A percentile compares a stretch with the other conserved stretches of the same genome.
Conservation (phyloP, 768 basidiomycete genomes). For the Mycena galopus region DNA sequence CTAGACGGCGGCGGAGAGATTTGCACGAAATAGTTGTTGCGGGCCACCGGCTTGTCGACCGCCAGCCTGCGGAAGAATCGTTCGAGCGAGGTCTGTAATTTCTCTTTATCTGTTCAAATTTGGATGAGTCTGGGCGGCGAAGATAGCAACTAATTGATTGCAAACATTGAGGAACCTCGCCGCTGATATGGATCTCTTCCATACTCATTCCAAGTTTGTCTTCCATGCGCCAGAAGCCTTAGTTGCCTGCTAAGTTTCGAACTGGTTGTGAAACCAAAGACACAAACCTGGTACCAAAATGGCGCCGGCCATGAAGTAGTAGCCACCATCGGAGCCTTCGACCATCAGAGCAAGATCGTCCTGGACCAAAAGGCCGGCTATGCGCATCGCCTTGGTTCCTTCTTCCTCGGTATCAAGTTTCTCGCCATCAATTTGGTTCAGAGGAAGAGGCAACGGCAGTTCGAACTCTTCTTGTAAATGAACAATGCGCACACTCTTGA, state of each 20-base stretch:
- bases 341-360: constrained; percentile 73
- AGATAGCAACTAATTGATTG: constrained; percentile 14
- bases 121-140: background rate
- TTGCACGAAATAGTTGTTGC: constrained; percentile 75
- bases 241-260: background rate
- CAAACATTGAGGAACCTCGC: constrained; percentile 82
- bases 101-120: constrained; percentile 63
- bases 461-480: constrained; percentile 64
- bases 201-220: constrained; percentile 83
- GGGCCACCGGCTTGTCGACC: constrained; percentile 76
- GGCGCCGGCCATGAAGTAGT: constrained; percentile 82
- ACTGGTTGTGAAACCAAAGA: constrained; percentile 35
- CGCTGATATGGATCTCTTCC: constrained; percentile 78
- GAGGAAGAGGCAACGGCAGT: constrained; percentile 28
- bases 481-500: constrained; percentile 65
- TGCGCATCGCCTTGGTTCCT: constrained; percentile 63
- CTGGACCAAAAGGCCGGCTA: constrained; percentile 72
- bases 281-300: constrained; percentile 72
- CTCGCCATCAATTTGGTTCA: background rate
- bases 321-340: constrained; percentile 75
- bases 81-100: constrained; percentile 72
- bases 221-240: constrained; percentile 82
- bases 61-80: constrained; percentile 78
- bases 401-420: constrained; percentile 34
- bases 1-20: constrained; percentile 48